Evolutionary conservation across 2,329 filamentous ascomycete genomes (phyloP), one percentile per base, ranked within the genome.

Genomic region (Fusarium nematophilum): DNA sequence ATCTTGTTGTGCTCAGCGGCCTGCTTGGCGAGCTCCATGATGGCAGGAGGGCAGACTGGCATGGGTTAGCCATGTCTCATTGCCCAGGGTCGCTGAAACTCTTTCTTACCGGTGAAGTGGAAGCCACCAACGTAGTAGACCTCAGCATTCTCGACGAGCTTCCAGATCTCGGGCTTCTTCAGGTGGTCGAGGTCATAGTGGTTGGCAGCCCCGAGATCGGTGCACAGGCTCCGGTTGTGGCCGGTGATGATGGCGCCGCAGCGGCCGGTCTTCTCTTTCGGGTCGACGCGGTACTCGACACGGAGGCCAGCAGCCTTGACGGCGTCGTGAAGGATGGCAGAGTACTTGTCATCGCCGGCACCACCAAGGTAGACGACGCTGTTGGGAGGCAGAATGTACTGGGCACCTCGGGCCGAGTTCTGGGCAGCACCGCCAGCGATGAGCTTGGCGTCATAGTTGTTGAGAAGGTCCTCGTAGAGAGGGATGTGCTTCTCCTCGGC

Each of bases 221-320:
- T 99, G 83, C 90, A 91, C 83, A 99, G 89, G 75, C 89, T 93
- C 72, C 95, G 89, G 87, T 98, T 90, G 84, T 97, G 92, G 74
- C 93, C 95, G 30, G 94, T 99, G 79, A 99, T 97, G 77, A 99
- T 86, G 66, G 95, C 95, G 78, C 92, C 95, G 78, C 95, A 99
- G 72, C 93, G 92, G 70, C 95, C 95, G 29, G 95, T 99, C 65
- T 92, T 89, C 69, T 89, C 83, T 74, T 86, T 84, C 70, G 91
- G 86, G 75, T 98, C 94, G 73, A 97, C 88, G 66, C 92, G 92
- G 85, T 99, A 99, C 82, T 97, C 93, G 69, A 95, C 93, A 72
- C 92, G 90, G 62, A 98, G 88, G 70, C 95, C 95, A 67, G 90
- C 94, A 73, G 92, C 83, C 79, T 90, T 88, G 78, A 93, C 93